Percentiles rank a stretch among this genome's conserved stretches.
phyloP scores from a whole-genome alignment of 2,329 filamentous ascomycete genomes.

The Claviceps fusiformis region DNA sequence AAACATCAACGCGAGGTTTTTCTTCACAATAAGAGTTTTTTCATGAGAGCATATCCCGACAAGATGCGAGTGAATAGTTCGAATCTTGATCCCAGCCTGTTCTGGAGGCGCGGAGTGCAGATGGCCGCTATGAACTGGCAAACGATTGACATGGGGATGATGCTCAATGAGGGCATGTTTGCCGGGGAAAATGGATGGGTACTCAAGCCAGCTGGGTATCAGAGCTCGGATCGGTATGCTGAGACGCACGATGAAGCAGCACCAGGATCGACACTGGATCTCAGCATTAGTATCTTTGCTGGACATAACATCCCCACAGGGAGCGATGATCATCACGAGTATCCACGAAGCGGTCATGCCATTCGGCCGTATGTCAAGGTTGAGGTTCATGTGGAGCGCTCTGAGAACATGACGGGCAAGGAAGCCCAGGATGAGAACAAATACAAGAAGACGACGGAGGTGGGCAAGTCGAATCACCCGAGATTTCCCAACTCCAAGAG shows the following conservation, averaged over 20 bases:
- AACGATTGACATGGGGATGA: conserved; percentile 83
- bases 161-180: conserved; percentile 97
- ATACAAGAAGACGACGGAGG: conserved; percentile 46
- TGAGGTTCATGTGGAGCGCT: conserved; percentile 66
- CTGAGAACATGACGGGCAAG: conserved; percentile 18
- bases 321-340: conserved; percentile 17
- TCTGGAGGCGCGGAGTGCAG: conserved; percentile 89
- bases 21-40: conserved; percentile 70
- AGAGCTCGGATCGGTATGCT: conserved; percentile 29
- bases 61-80: conserved; percentile 67
- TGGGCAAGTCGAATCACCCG: conserved; percentile 44
- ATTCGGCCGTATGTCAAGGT: conserved; percentile 64
- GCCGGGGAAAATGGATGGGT: conserved; percentile 74
- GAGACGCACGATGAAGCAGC: conserved; percentile 31
- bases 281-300: conserved; percentile 61
- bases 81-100: conserved; percentile 86
- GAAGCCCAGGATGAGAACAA: conserved; percentile 30
- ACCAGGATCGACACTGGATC: conserved; percentile 42
- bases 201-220: conserved; percentile 67
- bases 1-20: conserved; percentile 65
- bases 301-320: conserved; percentile 50
- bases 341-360: conserved; percentile 17
- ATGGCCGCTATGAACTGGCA: conserved; percentile 99
- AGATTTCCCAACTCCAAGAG: conserved; percentile 43
- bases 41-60: conserved; percentile 87